These are phyloP conservation scores for Cyberlindnera maclurae DNA, from an alignment of 805 yeast genomes.

Conservation along the genomic window DNA sequence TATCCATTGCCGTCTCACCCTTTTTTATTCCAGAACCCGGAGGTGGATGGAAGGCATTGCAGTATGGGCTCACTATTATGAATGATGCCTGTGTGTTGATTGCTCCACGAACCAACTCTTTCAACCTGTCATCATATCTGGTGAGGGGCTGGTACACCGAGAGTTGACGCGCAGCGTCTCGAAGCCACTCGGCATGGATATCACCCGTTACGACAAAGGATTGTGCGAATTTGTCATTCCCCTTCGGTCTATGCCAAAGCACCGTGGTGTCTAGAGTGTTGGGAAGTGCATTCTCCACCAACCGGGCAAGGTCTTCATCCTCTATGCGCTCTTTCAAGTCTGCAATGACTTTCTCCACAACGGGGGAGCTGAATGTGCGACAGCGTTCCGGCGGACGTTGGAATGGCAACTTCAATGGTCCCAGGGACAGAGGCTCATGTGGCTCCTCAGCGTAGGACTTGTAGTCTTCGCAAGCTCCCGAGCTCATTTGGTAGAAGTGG, in stretches of 20 bases:
- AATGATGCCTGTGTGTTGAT: slow-evolving; percentile 70
- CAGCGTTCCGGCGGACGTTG: slow-evolving; percentile 73
- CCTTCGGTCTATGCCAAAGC: slow-evolving; percentile 48
- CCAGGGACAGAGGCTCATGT: slow-evolving; percentile 54
- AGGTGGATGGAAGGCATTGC: slow-evolving; percentile 92
- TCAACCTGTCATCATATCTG: slow-evolving; percentile 41
- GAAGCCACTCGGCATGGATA: slow-evolving; percentile 87
- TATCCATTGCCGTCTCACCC: slow-evolving; percentile 50
- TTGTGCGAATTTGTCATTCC: slow-evolving; percentile 32
- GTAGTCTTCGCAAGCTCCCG: slow-evolving; percentile 50
- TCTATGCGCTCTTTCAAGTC: slow-evolving; percentile 43
- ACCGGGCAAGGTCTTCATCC: slow-evolving; percentile 62
- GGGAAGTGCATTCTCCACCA: slow-evolving; percentile 79
- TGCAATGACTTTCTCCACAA: slow-evolving; percentile 53
- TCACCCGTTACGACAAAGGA: slow-evolving; percentile 88
- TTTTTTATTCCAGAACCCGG: slow-evolving; percentile 33
- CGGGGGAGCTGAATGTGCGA: slow-evolving; percentile 59
- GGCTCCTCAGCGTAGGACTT: slow-evolving; percentile 44
- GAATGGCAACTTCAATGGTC: slow-evolving; percentile 51
- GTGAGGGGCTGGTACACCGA: slow-evolving; percentile 65
- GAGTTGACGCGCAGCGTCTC: slow-evolving; percentile 82
- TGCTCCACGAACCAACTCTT: slow-evolving; percentile 63
- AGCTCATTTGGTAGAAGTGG: slow-evolving; percentile 9
- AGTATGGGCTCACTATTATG: slow-evolving; percentile 61
- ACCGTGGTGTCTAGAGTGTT: slow-evolving; percentile 86